Evolutionary conservation across 306 rosid genomes (phyloP).

Genomic region (Quercus mongolica): DNA sequence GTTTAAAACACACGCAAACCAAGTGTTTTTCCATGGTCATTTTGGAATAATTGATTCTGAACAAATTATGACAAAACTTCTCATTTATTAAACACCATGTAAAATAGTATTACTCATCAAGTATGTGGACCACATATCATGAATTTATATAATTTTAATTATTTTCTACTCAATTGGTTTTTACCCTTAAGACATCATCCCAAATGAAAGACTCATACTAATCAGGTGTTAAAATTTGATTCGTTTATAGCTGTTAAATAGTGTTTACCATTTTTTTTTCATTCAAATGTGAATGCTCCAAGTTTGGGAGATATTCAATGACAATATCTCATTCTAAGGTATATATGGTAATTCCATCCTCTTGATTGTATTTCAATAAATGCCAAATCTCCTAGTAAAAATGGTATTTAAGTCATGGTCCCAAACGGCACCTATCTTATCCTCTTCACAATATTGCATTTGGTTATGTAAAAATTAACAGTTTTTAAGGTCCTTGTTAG

Average conservation of each 20-base stretch:
- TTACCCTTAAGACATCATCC: too few species aligned
- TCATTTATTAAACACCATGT: neutral
- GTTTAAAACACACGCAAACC: neutral
- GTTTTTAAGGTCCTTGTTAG: neutral
- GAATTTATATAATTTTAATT: too few species aligned
- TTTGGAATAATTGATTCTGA: neutral
- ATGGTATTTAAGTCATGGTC: neutral
- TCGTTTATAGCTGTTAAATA: too few species aligned
- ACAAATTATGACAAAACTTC: neutral
- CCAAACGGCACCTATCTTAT: neutral
- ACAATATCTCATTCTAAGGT: too few species aligned
- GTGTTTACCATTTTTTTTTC: too few species aligned
- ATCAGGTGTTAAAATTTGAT: too few species aligned
- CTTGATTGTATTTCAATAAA: neutral
- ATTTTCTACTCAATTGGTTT: too few species aligned
- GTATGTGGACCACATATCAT: too few species aligned
- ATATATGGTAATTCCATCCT: neutral
- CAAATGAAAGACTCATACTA: too few species aligned
- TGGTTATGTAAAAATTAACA: neutral
- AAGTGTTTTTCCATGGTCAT: neutral
- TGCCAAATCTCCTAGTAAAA: neutral
- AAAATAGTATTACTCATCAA: too few species aligned
- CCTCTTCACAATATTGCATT: neutral
- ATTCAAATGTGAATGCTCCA: too few species aligned
- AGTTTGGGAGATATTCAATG: too few species aligned